These are phyloP conservation scores for Penicillium italicum DNA, from an alignment of 2,329 filamentous ascomycete species.

Conservation along the genomic window DNA sequence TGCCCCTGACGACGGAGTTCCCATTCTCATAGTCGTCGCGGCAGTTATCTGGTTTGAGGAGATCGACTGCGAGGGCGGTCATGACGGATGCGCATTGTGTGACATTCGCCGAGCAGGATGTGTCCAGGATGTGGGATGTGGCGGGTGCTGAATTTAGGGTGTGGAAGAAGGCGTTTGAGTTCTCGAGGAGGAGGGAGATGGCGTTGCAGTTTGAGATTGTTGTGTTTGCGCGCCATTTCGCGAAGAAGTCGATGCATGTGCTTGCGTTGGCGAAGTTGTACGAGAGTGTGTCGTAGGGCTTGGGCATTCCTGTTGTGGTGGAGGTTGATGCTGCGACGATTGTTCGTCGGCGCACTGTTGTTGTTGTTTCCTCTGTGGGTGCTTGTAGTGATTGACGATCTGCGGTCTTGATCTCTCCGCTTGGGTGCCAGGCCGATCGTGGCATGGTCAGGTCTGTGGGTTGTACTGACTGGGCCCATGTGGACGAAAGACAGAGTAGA, in stretches of 20 bases:
- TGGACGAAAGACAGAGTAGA: slow-evolving; percentile 17
- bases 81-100: slow-evolving; percentile 65
- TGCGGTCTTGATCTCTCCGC: slow-evolving; percentile 18
- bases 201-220: slow-evolving; percentile 74
- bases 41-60: slow-evolving; percentile 64
- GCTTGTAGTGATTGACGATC: slow-evolving; percentile 12
- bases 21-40: slow-evolving; percentile 63
- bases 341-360: slow-evolving; percentile 1
- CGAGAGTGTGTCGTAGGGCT: slow-evolving; percentile 63
- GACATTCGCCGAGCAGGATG: slow-evolving; percentile 67
- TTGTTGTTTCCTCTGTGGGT: neutral
- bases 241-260: slow-evolving; percentile 57
- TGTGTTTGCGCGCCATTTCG: slow-evolving; percentile 60
- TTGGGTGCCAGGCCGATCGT: slow-evolving; percentile 14
- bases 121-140: slow-evolving; percentile 74
- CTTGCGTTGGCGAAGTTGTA: slow-evolving; percentile 56
- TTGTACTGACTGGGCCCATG: slow-evolving; percentile 10
- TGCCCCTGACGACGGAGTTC: slow-evolving; percentile 68
- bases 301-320: slow-evolving; percentile 48
- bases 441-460: neutral
- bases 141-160: slow-evolving; percentile 66
- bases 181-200: slow-evolving; percentile 79
- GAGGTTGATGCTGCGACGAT: slow-evolving; percentile 9
- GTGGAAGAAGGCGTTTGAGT: slow-evolving; percentile 80
- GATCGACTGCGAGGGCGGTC: slow-evolving; percentile 59